Evolutionary conservation across 805 yeast species (phyloP).

Genomic region (Saccharomycopsis microspora): DNA sequence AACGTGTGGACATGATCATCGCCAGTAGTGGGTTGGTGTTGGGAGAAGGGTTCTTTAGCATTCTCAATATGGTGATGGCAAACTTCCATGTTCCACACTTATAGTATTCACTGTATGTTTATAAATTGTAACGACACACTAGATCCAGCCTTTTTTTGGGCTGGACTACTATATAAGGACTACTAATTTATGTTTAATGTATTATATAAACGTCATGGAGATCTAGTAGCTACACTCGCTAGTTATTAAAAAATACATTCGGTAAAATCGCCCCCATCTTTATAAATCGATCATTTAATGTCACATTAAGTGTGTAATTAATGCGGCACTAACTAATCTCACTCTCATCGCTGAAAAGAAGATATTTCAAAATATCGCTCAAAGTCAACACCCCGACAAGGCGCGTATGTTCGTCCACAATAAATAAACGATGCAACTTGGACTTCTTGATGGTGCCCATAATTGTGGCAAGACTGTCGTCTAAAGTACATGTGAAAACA

Average conservation of each 20-base stretch:
- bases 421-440: slow-evolving; percentile 82
- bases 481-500: slow-evolving; percentile 85
- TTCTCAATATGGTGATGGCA: slow-evolving; percentile 68
- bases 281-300: neutral
- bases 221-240: neutral
- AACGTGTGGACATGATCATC: slow-evolving; percentile 66
- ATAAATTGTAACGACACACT: neutral
- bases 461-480: slow-evolving; percentile 78
- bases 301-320: neutral
- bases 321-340: neutral
- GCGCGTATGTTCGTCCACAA: slow-evolving; percentile 75
- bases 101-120: slow-evolving; percentile 16
- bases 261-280: too few relatives aligned
- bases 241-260: neutral
- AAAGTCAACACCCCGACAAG: slow-evolving; percentile 79
- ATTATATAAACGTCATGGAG: neutral
- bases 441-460: slow-evolving; percentile 89
- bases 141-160: neutral
- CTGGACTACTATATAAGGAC: neutral
- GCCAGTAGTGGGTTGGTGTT: slow-evolving; percentile 85
- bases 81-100: slow-evolving; percentile 56
- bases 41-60: slow-evolving; percentile 89
- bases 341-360: slow-evolving; percentile 46
- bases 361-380: slow-evolving; percentile 81
- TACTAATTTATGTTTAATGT: neutral